phyloP scores from a whole-genome alignment of 208 protist genomes.

The Leishmania mexicana region DNA sequence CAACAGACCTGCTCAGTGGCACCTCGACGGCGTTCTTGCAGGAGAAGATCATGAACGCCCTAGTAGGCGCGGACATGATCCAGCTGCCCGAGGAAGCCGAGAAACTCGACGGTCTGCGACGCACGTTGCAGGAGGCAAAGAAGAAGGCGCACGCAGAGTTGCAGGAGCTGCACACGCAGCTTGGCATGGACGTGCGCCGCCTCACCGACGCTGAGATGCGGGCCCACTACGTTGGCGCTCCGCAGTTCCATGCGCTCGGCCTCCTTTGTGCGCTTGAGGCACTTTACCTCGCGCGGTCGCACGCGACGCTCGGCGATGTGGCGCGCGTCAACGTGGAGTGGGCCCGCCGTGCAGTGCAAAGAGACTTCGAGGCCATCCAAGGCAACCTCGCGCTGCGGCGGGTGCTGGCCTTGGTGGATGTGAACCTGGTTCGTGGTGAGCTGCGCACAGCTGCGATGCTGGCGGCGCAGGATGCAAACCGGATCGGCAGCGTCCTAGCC shows the following conservation, averaged over 20 bases:
- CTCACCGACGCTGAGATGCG: conserved; percentile 68
- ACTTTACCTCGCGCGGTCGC: conserved; percentile 71
- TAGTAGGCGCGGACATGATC: conserved; percentile 78
- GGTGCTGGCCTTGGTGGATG: conserved; percentile 68
- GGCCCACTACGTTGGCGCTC: conserved; percentile 66
- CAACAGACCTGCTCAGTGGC: conserved; percentile 65
- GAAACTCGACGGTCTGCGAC: conserved; percentile 72
- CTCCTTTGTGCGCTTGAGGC: conserved; percentile 74
- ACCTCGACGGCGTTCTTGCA: conserved; percentile 80
- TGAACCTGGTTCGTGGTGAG: conserved; percentile 64
- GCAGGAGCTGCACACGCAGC: conserved; percentile 58
- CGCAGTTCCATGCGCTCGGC: conserved; percentile 59
- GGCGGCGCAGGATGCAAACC: conserved; percentile 37
- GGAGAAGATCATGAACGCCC: conserved; percentile 64
- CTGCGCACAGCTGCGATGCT: conserved; percentile 40
- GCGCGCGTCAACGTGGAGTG: conserved; percentile 60
- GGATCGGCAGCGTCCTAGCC: conserved; percentile 18
- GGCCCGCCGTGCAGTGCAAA: conserved; percentile 54
- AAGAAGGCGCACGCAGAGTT: conserved; percentile 79
- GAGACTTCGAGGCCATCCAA: conserved; percentile 65
- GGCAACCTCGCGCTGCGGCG: conserved; percentile 58
- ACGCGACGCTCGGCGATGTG: conserved; percentile 81
- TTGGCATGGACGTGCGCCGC: conserved; percentile 74
- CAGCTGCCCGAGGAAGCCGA: conserved; percentile 78
- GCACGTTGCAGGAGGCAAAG: conserved; percentile 84